Conservation (phyloP, 1,284 basidiomycete genomes). For the Sporisorium scitamineum region DNA sequence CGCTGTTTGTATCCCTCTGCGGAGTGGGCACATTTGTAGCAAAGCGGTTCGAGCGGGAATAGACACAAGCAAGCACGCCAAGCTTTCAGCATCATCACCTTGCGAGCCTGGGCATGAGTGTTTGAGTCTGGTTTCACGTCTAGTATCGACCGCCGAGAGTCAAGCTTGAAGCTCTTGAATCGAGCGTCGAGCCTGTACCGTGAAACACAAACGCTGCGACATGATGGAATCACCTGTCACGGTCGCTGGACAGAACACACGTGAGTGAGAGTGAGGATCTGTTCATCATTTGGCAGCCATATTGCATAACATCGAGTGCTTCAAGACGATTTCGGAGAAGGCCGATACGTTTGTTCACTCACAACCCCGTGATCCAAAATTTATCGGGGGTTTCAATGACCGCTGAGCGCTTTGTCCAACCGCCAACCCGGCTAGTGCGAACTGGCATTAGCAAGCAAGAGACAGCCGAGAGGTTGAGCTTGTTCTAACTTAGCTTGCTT, state of each 20-base stretch:
- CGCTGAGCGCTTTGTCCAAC: neutral
- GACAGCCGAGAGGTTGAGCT: neutral
- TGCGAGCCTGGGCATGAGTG: no score
- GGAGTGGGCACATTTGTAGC: slow-evolving; percentile 9
- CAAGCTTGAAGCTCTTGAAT: neutral
- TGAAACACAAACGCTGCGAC: neutral
- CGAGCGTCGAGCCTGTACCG: neutral
- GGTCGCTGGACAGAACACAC: neutral
- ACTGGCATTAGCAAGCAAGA: slow-evolving; percentile 1
- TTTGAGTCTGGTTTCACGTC: neutral
- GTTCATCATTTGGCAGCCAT: no score
- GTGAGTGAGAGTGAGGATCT: neutral
- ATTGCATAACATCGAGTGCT: no score
- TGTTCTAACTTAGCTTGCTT: neutral
- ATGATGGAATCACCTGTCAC: neutral
- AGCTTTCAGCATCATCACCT: neutral
- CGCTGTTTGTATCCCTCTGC: slow-evolving; percentile 34
- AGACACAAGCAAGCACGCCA: neutral
- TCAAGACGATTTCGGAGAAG: neutral
- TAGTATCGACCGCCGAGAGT: no score
- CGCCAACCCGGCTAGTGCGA: neutral
- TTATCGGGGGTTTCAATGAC: neutral
- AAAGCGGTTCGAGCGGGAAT: slow-evolving; percentile 7
- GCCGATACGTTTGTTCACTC: neutral
- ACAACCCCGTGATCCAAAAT: neutral